Percentiles rank a stretch among this genome's conserved stretches.
Evolutionary conservation across 495 filamentous ascomycete species (phyloP).

Genomic region (Trichoderma virens): DNA sequence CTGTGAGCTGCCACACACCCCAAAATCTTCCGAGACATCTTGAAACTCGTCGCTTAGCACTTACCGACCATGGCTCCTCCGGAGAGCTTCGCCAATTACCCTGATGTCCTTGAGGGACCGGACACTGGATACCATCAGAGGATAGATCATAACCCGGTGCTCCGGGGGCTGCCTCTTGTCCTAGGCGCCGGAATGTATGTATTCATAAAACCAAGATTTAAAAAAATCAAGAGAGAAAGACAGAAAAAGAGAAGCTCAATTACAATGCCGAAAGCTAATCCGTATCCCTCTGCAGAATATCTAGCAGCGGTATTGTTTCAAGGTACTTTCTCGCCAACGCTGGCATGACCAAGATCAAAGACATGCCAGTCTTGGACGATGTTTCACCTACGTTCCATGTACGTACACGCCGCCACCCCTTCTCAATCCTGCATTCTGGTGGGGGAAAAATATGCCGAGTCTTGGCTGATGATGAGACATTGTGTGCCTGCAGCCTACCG

Average conservation of each 20-base stretch:
- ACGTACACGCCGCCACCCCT: not conserved
- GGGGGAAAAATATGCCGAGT: too few species aligned
- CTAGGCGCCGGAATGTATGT: slow-evolving; percentile 22
- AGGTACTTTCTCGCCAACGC: slow-evolving; percentile 59
- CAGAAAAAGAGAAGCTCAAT: not conserved
- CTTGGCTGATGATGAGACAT: too few species aligned
- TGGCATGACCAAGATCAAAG: slow-evolving; percentile 55
- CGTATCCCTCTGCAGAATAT: slow-evolving; percentile 18
- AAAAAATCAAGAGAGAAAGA: too few species aligned
- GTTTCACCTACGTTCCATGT: slow-evolving; percentile 56
- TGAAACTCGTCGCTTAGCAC: not conserved
- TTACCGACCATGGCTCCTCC: slow-evolving; percentile 12
- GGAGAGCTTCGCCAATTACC: slow-evolving; percentile 25
- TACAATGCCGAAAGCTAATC: not conserved
- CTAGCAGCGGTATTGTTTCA: slow-evolving; percentile 19
- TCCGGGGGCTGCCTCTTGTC: slow-evolving; percentile 24
- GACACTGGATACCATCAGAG: slow-evolving; percentile 18
- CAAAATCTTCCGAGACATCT: not conserved
- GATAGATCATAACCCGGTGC: slow-evolving; percentile 24
- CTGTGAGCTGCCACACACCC: too few species aligned
- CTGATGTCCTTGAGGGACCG: slow-evolving; percentile 25
- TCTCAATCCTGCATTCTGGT: too few species aligned
- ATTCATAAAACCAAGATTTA: not conserved
- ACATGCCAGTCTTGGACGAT: slow-evolving; percentile 48
- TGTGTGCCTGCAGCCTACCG: slow-evolving; percentile 50